Evolutionary conservation across 768 basidiomycete species (phyloP), one percentile per base, ranked within the genome.

Genomic region (Kwoniella sp.): DNA sequence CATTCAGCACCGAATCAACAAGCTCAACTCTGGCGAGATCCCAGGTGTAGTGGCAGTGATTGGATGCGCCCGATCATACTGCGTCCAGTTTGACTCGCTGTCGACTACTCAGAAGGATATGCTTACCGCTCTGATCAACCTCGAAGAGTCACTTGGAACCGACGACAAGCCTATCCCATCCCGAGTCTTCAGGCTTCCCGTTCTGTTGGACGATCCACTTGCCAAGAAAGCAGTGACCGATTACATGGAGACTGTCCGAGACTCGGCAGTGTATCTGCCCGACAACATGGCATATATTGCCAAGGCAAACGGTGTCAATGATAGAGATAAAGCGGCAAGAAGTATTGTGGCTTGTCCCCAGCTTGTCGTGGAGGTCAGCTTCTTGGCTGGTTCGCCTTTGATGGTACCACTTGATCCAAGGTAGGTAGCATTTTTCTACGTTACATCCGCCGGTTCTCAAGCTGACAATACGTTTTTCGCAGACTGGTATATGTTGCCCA

Each of bases 251-350:
- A 83, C 84, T 0, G 84, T 81, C 0, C 81, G 88, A 10, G 81
- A 83, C 51, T 83, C 83, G 54, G 87, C 88, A 0, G 85, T 85
- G 1, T 90, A 89, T 74, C 79, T 90, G 0, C 88, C 88, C 0
- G 86, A 85, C 72, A 89, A 90, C 67, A 79, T 88, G 36, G 85
- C 87, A 40, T 88, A 88, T 68, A 82, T 89, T 1, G 86, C 86
- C 0, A 80, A 79, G 40, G 88, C 87, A 48, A 88, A 88, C 67
- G 87, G 87, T 0, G 77, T 88, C 10, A 67, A 78, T 15, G 81
- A 81, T 30, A 82, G 82, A 5, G 67, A 81, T 1, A 73, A 77
- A 19, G 85, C 85, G 36, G 83, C 82, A 0, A 65, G 86, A 54
- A 73, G 80, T 22, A 81, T 85, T 60, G 74, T 88, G 9, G 76